These are phyloP conservation scores for Trichoderma gamsii DNA, from an alignment of 495 filamentous ascomycete genomes.

Conservation along the genomic window DNA sequence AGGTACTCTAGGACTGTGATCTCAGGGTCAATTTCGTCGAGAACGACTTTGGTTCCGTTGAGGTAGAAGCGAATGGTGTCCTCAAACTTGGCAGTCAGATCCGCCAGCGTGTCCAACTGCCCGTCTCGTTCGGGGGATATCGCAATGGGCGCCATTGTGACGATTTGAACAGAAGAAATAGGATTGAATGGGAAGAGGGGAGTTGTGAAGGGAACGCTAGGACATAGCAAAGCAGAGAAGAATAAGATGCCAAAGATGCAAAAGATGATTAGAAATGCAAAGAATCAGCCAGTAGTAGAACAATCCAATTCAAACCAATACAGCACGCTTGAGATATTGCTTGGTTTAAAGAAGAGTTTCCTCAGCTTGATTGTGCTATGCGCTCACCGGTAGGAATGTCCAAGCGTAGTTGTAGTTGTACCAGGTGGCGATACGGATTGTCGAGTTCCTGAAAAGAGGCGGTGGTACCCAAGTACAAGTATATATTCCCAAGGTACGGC, in stretches of 20 bases:
- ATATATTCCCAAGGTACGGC: not conserved
- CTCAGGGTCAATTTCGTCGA: slow-evolving; percentile 82
- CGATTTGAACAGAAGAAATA: not conserved
- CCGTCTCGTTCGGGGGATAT: slow-evolving; percentile 35
- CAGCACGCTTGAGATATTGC: too few relatives aligned
- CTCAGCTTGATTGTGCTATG: too few relatives aligned
- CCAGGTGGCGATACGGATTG: too few relatives aligned
- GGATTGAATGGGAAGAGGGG: not conserved
- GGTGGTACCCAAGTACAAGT: not conserved
- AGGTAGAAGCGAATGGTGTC: slow-evolving; percentile 77
- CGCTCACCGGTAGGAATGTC: too few relatives aligned
- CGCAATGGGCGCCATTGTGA: slow-evolving; percentile 43
- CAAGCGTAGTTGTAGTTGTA: too few relatives aligned
- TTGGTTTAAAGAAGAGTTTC: too few relatives aligned
- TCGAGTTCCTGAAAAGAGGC: too few relatives aligned
- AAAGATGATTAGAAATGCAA: not conserved
- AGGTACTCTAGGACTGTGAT: slow-evolving; percentile 91
- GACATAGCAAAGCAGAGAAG: not conserved
- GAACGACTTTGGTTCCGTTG: slow-evolving; percentile 83
- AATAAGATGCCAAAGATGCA: not conserved
- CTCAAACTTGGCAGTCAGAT: slow-evolving; percentile 37
- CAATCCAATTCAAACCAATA: too few relatives aligned
- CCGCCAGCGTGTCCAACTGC: slow-evolving; percentile 18
- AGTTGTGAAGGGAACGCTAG: not conserved
- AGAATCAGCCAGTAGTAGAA: not conserved